Evolutionary conservation across 2,329 filamentous ascomycete genomes (phyloP).

Genomic region (Thermomyces lanuginosus): DNA sequence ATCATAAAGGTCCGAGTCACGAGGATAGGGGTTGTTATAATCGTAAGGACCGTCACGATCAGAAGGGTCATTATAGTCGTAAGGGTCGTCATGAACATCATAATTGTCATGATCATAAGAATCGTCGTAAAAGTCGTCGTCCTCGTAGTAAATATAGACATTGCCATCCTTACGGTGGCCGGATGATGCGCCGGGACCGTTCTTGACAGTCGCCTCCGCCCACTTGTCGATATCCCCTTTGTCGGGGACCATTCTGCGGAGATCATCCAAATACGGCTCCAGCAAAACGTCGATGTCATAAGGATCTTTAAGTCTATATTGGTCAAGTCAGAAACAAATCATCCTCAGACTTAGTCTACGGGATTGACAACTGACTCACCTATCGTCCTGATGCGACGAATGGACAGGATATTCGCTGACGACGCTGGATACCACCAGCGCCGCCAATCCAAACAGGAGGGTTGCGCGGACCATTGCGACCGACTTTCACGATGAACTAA

Average conservation of each 20-base stretch:
- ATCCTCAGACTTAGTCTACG: too few relatives aligned
- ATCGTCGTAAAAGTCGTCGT: neutral
- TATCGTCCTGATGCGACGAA: too few relatives aligned
- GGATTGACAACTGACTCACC: too few relatives aligned
- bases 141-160: conserved; percentile 1
- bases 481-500: too few relatives aligned
- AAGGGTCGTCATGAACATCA: too few relatives aligned
- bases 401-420: too few relatives aligned
- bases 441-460: too few relatives aligned
- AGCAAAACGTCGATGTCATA: conserved; percentile 5
- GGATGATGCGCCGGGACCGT: conserved; percentile 4
- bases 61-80: neutral
- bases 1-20: neutral
- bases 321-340: too few relatives aligned
- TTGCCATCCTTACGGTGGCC: conserved; percentile 1
- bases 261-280: conserved; percentile 3
- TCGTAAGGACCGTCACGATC: neutral
- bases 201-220: conserved; percentile 2
- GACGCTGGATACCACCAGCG: too few relatives aligned
- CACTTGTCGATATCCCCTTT: conserved; percentile 5
- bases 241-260: conserved; percentile 4
- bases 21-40: neutral
- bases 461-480: too few relatives aligned
- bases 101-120: neutral
- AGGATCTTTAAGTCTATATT: conserved; percentile 5